These are phyloP conservation scores for Umbelopsis sp. DNA, from an alignment of 192 early-diverging fungal genomes.

Conservation along the genomic window DNA sequence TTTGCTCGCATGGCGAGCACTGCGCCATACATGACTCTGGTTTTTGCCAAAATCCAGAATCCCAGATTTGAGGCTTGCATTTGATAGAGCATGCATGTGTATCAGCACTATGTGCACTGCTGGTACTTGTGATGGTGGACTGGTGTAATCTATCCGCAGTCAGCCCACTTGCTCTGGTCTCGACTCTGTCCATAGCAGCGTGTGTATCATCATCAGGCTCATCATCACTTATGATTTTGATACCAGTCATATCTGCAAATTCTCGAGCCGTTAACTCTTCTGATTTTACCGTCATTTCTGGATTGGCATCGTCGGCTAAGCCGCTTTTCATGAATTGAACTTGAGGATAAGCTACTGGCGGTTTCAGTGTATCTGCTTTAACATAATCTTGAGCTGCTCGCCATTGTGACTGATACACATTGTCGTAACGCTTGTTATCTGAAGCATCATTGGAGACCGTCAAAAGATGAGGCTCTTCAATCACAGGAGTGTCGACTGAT, in stretches of 20 bases:
- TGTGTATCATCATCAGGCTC: constrained; percentile 1
- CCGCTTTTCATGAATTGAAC: background rate
- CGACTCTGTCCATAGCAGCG: background rate
- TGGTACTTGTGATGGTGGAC: background rate
- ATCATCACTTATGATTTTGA: constrained; percentile 18
- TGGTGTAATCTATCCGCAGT: background rate
- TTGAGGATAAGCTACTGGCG: background rate
- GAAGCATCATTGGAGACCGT: constrained; percentile 13
- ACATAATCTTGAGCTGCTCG: background rate
- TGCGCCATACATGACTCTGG: constrained; percentile 7
- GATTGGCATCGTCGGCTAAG: background rate
- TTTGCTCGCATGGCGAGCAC: background rate
- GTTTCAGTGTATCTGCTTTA: background rate
- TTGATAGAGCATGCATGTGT: constrained; percentile 15
- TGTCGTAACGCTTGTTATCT: constrained; percentile 4
- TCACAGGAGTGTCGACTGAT: background rate
- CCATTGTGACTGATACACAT: background rate
- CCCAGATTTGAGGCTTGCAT: constrained; percentile 29
- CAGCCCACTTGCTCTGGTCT: constrained; percentile 1
- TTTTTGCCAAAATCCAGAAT: constrained; percentile 29
- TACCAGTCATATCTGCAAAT: constrained; percentile 35
- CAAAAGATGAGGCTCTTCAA: background rate
- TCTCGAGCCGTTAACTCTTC: constrained; percentile 38
- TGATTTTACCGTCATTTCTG: constrained; percentile 12
- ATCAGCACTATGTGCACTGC: constrained; percentile 14